Conservation (phyloP, 2,329 filamentous ascomycete species). For the Sporothrix dimorphospora region DNA sequence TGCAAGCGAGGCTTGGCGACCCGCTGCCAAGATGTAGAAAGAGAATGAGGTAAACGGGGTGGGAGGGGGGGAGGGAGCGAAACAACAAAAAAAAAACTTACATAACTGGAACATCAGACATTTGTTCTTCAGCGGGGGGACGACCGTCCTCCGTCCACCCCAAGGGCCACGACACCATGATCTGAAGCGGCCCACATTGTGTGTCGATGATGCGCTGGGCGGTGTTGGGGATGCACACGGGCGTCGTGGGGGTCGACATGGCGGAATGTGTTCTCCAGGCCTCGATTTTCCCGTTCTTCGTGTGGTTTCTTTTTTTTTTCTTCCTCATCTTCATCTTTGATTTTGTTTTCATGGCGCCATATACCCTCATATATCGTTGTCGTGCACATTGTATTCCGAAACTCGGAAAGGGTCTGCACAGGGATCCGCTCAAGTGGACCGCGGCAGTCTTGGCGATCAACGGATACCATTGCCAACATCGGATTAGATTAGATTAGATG, state of each 20-base stretch:
- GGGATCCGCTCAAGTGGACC: background rate
- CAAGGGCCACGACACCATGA: slow-evolving; percentile 17
- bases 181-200: slow-evolving; percentile 6
- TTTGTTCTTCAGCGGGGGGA: background rate
- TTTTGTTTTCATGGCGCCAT: too few relatives aligned
- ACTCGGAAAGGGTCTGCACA: background rate
- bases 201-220: slow-evolving; percentile 2
- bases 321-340: background rate
- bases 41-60: background rate
- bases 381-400: background rate
- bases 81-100: background rate
- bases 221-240: background rate
- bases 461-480: background rate
- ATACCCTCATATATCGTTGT: background rate
- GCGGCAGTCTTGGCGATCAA: background rate
- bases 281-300: too few relatives aligned
- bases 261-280: background rate
- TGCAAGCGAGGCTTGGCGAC: slow-evolving; percentile 12
- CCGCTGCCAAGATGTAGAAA: slow-evolving; percentile 10
- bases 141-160: background rate
- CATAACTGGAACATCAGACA: slow-evolving; percentile 7
- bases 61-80: background rate
- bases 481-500: slow-evolving; percentile 27
- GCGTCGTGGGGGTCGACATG: background rate
- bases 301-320: background rate